Evolutionary conservation across 2,329 filamentous ascomycete species (phyloP).

Genomic region (Aspergillus fumigatus): DNA sequence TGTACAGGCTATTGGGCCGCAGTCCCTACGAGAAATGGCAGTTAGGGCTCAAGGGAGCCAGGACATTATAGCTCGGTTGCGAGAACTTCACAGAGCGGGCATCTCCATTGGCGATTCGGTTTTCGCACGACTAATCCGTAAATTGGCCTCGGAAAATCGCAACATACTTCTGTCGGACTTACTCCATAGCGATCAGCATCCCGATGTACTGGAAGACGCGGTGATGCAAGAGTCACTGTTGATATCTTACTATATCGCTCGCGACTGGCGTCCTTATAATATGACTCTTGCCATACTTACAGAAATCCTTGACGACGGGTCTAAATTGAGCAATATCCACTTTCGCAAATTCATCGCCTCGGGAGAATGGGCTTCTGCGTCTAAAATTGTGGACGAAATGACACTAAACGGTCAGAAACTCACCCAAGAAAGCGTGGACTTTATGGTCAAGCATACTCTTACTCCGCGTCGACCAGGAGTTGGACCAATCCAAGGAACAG

Average conservation of each 20-base stretch:
- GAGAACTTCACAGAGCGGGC: conserved; percentile 56
- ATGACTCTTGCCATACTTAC: conserved; percentile 53
- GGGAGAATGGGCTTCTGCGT: conserved; percentile 27
- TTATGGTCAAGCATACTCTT: conserved; percentile 37
- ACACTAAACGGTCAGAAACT: conserved; percentile 40
- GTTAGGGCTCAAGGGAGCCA: conserved; percentile 56
- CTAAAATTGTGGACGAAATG: conserved; percentile 47
- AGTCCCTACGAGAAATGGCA: conserved; percentile 73
- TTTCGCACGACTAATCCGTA: conserved; percentile 62
- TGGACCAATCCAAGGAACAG: conserved; percentile 20
- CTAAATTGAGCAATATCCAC: conserved; percentile 34
- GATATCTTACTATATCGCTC: conserved; percentile 45
- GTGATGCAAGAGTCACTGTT: conserved; percentile 53
- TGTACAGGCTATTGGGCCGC: conserved; percentile 66
- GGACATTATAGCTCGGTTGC: conserved; percentile 56
- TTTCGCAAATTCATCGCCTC: conserved; percentile 36
- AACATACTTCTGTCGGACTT: conserved; percentile 49
- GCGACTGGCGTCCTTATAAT: conserved; percentile 51
- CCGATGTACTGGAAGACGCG: conserved; percentile 56
- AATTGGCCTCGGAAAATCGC: conserved; percentile 58
- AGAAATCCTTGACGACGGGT: conserved; percentile 28
- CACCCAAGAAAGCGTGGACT: conserved; percentile 40
- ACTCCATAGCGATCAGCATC: conserved; percentile 59
- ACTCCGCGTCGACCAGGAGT: conserved; percentile 25
- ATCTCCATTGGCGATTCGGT: conserved; percentile 60